phyloP scores from a whole-genome alignment of 192 early-diverging fungal species.

The Entophlyctis helioformis region DNA sequence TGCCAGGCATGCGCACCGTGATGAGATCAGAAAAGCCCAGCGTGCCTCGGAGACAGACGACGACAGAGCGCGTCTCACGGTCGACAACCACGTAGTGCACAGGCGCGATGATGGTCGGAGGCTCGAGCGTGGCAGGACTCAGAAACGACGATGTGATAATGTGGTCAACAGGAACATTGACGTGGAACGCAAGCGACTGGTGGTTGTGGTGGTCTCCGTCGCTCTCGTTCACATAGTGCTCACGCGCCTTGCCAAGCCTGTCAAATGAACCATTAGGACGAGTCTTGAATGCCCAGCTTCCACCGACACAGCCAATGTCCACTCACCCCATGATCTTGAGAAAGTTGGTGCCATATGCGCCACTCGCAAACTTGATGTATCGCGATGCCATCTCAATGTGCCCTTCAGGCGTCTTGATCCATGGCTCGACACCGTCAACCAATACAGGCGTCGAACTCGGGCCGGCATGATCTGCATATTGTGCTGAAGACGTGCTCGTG shows the following conservation, averaged over 20 bases:
- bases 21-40: slow-evolving; percentile 33
- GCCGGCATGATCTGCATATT: no score
- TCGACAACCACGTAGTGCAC: slow-evolving; percentile 37
- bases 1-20: no score
- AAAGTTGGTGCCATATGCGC: slow-evolving; percentile 28
- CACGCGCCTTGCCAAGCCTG: slow-evolving; percentile 24
- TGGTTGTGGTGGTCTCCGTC: slow-evolving; percentile 34
- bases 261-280: slow-evolving; percentile 4
- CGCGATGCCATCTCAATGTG: slow-evolving; percentile 20
- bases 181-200: slow-evolving; percentile 33
- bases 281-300: background rate
- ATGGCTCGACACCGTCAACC: no score
- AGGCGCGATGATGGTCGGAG: slow-evolving; percentile 18
- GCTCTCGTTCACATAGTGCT: slow-evolving; percentile 20
- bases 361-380: slow-evolving; percentile 33
- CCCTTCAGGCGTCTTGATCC: no score
- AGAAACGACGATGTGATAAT: slow-evolving; percentile 30
- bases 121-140: slow-evolving; percentile 5
- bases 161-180: slow-evolving; percentile 32
- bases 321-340: slow-evolving; percentile 19
- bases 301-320: no score
- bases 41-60: slow-evolving; percentile 36
- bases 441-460: no score
- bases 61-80: slow-evolving; percentile 20
- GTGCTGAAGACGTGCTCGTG: no score